Evolutionary conservation across 306 rosid species (phyloP).

Genomic region (Quercus bicolor): DNA sequence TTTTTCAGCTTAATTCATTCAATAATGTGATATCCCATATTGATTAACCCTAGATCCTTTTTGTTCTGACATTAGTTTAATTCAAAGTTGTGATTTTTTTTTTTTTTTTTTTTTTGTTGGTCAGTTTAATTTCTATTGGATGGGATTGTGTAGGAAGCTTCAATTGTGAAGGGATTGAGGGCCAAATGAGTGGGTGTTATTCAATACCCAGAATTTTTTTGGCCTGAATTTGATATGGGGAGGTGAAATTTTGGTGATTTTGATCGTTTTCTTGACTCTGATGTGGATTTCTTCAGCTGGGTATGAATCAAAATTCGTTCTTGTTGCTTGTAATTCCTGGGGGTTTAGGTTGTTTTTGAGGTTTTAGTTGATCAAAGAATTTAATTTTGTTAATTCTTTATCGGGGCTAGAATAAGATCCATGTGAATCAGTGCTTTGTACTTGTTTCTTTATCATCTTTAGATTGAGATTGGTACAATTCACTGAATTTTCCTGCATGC

Average conservation of each 20-base stretch:
- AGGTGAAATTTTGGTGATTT: slow-evolving; percentile 12
- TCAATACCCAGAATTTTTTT: not conserved
- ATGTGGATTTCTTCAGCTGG: slow-evolving; percentile 5
- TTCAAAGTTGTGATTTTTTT: not conserved
- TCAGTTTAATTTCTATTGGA: slow-evolving; percentile 16
- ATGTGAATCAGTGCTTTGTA: slow-evolving; percentile 19
- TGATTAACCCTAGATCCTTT: slow-evolving; percentile 46
- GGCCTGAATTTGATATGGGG: slow-evolving; percentile 14
- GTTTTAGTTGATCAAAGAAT: slow-evolving; percentile 14
- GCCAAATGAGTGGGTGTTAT: not conserved
- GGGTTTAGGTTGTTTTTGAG: slow-evolving; percentile 34
- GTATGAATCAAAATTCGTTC: slow-evolving; percentile 9
- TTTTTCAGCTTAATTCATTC: not conserved
- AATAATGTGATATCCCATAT: slow-evolving; percentile 21
- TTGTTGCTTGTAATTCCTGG: slow-evolving; percentile 6
- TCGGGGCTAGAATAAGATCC: slow-evolving; percentile 24
- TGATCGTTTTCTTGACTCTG: slow-evolving; percentile 7
- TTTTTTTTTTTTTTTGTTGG: slow-evolving; percentile 1
- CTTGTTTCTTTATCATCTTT: slow-evolving; percentile 14
- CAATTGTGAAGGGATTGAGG: slow-evolving; percentile 16
- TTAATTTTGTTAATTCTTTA: slow-evolving; percentile 1
- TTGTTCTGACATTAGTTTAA: slow-evolving; percentile 5
- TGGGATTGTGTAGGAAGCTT: slow-evolving; percentile 14
- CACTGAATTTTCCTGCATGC: not conserved
- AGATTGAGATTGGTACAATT: slow-evolving; percentile 3